Base-by-base conservation (phyloP, 352 stramenopile genomes). In the Phytophthora europaea region DNA sequence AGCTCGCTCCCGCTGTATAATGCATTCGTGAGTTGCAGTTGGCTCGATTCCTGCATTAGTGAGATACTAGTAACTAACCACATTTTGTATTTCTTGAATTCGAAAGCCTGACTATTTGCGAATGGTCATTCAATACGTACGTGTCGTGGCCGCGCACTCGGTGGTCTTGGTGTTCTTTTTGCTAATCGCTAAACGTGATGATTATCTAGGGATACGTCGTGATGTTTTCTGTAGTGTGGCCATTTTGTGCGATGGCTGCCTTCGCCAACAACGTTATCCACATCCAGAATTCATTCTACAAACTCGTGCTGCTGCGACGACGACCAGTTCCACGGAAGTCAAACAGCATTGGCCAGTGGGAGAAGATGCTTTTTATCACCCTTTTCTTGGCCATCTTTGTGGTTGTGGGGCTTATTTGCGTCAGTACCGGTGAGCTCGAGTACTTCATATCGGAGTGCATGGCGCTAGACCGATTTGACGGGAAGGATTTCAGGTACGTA, bases 151-250 rank as follows among this genome's bases (percentile, higher is more conserved):
- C 20, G 28, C 20, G 28, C 20, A 53, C 20, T 28, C 8, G 45
- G 47, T 28, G 20, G 20, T 18, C 10, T 26, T 28, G 9, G n/a
- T 51, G 7, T n/a, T 36, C 9, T 10, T 61, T 26, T 26, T 78
- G n/a, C 16, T 51, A 67, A 71, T 31, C 8, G 10, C 8, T 28
- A 53, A 31, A 28, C 28, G n/a, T 18, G 5, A 15, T n/a, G 40
- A 7, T 23, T 6, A 18, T 34, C 9, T 65, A 96, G 89, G 89
- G 89, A 76, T 96, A 94, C 50, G 86, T 96, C 20, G 89, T 96
- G 23, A 96, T 96, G 89, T 95, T 96, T 72, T 96, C 89, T 2
- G 86, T 94, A 26, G 87, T 96, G 43, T 96, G 88, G 89, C 89
- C 89, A 34, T 95, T 96, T 61, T 96, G 89, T 53, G 87, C 86